These are phyloP conservation scores for Pugionium cornutum DNA, from an alignment of 345 rosid species.

Conservation along the genomic window DNA sequence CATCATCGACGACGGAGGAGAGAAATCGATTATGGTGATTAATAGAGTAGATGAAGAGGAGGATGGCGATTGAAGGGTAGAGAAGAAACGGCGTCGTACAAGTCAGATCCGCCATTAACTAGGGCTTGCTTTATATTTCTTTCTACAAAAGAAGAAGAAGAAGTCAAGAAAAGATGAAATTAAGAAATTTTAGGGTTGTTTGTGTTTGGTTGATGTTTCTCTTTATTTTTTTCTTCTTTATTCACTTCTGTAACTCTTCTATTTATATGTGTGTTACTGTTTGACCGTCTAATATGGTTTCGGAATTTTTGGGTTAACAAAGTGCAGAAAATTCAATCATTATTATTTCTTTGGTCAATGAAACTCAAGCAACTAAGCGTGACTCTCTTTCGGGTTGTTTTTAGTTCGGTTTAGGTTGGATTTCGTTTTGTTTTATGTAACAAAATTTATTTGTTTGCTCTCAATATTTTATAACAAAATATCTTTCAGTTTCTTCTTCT, in stretches of 20 bases:
- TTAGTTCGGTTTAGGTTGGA: conserved; percentile 38
- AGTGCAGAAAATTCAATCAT: not conserved
- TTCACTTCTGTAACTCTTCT: not conserved
- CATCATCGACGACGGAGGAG: conserved; percentile 17
- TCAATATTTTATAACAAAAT: not conserved
- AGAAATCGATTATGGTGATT: conserved; percentile 38
- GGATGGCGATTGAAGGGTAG: conserved; percentile 48
- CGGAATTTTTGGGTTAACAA: not conserved
- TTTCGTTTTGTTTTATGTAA: conserved; percentile 25
- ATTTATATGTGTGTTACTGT: conserved; percentile 26
- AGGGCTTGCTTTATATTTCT: conserved; percentile 10
- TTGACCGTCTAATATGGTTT: conserved; percentile 31
- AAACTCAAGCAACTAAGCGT: conserved; percentile 6
- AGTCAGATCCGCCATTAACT: conserved; percentile 50
- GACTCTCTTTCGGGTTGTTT: conserved; percentile 27
- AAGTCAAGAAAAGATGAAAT: conserved; percentile 18
- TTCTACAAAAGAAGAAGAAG: not conserved
- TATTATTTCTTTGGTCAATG: conserved; percentile 25
- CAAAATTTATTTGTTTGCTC: too few species aligned
- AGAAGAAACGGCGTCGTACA: conserved; percentile 45
- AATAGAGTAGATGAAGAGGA: conserved; percentile 49
- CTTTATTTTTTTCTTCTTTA: not conserved
- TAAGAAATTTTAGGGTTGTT: conserved; percentile 30
- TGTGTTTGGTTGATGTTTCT: conserved; percentile 1
- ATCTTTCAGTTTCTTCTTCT: not conserved